Percentiles rank a stretch among this genome's conserved stretches.
These are phyloP conservation scores for Pseudopithomyces maydicus DNA, from an alignment of 2,329 filamentous ascomycete species.

Conservation along the genomic window DNA sequence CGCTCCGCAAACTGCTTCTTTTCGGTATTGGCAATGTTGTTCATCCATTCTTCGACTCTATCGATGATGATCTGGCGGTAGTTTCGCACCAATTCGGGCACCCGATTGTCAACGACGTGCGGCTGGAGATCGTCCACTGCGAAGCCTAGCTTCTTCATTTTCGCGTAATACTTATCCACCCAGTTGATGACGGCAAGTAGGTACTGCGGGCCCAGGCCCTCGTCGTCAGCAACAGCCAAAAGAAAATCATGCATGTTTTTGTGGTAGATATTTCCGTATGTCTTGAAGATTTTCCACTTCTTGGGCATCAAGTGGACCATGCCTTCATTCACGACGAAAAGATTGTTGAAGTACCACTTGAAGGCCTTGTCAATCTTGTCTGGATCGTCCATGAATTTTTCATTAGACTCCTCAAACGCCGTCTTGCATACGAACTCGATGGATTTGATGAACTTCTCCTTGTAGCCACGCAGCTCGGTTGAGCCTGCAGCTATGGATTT, in stretches of 20 bases:
- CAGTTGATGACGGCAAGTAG: constrained; percentile 92
- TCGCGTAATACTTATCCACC: constrained; percentile 93
- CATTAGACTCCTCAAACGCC: constrained; percentile 73
- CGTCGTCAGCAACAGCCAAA: constrained; percentile 79
- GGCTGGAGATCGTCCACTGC: constrained; percentile 75
- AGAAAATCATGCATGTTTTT: constrained; percentile 94
- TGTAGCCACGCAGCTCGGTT: constrained; percentile 91
- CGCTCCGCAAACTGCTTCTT: constrained; percentile 79
- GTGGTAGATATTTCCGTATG: constrained; percentile 90
- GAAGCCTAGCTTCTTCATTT: constrained; percentile 90
- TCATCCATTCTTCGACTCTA: constrained; percentile 97
- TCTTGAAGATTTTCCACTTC: constrained; percentile 94
- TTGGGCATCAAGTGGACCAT: constrained; percentile 92
- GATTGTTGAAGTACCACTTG: constrained; percentile 97
- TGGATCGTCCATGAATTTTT: constrained; percentile 82
- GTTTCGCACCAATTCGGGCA: constrained; percentile 87
- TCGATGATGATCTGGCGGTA: constrained; percentile 95
- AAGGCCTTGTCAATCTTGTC: constrained; percentile 82
- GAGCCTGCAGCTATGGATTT: constrained; percentile 94
- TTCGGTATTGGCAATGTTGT: constrained; percentile 85
- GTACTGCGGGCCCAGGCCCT: constrained; percentile 81
- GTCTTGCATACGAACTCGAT: constrained; percentile 74
- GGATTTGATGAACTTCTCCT: constrained; percentile 87
- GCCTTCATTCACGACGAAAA: constrained; percentile 91
- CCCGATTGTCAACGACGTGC: constrained; percentile 88